Conservation (phyloP, 768 basidiomycete genomes). For the Suillus subluteus region DNA sequence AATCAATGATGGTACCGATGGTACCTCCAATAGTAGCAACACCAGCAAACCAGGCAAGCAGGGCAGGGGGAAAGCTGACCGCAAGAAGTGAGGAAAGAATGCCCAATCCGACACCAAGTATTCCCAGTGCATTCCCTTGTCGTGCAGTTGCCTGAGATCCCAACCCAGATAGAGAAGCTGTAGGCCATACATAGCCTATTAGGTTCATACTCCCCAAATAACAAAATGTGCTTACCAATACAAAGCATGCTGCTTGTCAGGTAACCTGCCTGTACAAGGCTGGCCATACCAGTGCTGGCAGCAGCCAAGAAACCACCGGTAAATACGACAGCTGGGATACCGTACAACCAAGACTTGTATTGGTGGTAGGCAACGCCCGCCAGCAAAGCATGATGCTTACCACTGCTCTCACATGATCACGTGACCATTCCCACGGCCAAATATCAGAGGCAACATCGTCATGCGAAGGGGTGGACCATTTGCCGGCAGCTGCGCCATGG, state of each 20-base stretch:
- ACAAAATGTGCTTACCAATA: conserved; percentile 53
- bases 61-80: conserved; percentile 78
- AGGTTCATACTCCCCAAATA: neutral
- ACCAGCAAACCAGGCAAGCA: conserved; percentile 77
- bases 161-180: conserved; percentile 80
- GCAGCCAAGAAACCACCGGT: conserved; percentile 83
- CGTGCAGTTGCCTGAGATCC: conserved; percentile 81
- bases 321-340: conserved; percentile 78
- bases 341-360: conserved; percentile 75
- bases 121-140: conserved; percentile 87
- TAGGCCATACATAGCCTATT: neutral
- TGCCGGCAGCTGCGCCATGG: too few species aligned
- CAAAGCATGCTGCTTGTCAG: conserved; percentile 84
- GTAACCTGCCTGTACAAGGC: conserved; percentile 88
- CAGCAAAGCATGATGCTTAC: too few species aligned
- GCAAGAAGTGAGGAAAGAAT: conserved; percentile 81
- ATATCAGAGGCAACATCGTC: too few species aligned
- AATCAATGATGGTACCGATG: conserved; percentile 72
- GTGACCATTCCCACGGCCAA: too few species aligned
- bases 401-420: too few species aligned
- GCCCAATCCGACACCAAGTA: conserved; percentile 82
- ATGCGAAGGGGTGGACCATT: too few species aligned
- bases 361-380: too few species aligned
- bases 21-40: conserved; percentile 76
- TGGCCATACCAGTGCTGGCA: conserved; percentile 82